These are phyloP conservation scores for Moesziomyces aphidis DNA, from an alignment of 1,284 basidiomycete genomes.

Conservation along the genomic window DNA sequence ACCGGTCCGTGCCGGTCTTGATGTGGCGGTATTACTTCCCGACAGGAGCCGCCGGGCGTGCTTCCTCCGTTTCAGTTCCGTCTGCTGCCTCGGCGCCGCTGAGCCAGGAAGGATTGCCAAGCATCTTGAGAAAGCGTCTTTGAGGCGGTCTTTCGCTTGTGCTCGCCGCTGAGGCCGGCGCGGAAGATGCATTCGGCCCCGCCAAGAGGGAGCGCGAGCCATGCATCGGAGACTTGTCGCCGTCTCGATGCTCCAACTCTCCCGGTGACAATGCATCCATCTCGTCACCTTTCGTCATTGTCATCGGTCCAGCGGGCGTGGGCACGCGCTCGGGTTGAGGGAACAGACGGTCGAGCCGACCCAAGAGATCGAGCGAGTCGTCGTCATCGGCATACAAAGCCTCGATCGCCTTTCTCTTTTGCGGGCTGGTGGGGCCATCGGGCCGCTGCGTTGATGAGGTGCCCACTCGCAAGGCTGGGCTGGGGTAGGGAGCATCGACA, in stretches of 20 bases:
- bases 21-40: no score
- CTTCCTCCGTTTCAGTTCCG: no score
- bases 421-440: neutral
- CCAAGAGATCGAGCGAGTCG: conserved; percentile 25
- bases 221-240: neutral
- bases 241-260: neutral
- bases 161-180: neutral
- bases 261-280: neutral
- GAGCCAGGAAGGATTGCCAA: conserved; percentile 19
- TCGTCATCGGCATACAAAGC: conserved; percentile 5
- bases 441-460: neutral
- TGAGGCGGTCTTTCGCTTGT: conserved; percentile 18
- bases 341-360: conserved; percentile 21
- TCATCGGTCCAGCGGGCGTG: neutral
- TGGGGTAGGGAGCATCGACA: neutral
- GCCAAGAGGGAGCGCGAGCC: neutral
- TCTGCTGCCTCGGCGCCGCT: neutral
- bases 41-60: no score
- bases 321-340: conserved; percentile 7
- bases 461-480: neutral
- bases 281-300: neutral
- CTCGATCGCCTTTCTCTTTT: conserved; percentile 20
- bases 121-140: conserved; percentile 17
- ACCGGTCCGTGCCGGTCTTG: no score
- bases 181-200: neutral